Percentiles rank a stretch among this genome's conserved stretches.
Conservation (phyloP, 2,329 filamentous ascomycete genomes). For the Dactylellina cionopaga region DNA sequence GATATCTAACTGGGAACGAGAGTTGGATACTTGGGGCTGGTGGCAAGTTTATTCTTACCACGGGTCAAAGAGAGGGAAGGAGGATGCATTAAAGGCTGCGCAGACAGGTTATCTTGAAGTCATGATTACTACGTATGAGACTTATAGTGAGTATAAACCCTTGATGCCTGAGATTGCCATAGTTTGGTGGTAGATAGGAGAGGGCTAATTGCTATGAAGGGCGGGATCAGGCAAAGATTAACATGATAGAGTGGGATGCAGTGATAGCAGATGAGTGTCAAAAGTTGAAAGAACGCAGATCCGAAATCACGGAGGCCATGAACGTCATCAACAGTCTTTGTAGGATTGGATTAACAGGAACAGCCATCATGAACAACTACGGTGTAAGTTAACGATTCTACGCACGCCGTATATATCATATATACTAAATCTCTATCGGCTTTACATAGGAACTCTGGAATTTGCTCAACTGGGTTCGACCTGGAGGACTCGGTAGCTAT, state of each 20-base stretch:
- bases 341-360: constrained; percentile 90
- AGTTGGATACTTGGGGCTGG: constrained; percentile 91
- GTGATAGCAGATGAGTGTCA: constrained; percentile 96
- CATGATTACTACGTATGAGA: constrained; percentile 92
- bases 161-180: background rate
- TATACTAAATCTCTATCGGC: background rate
- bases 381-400: constrained; percentile 59
- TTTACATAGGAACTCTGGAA: constrained; percentile 83
- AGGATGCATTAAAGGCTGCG: constrained; percentile 77
- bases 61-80: constrained; percentile 71
- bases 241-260: constrained; percentile 90
- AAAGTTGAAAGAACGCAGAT: constrained; percentile 79
- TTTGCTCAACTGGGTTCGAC: constrained; percentile 93
- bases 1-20: constrained; percentile 89
- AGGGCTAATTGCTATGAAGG: constrained; percentile 9
- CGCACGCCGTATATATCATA: background rate
- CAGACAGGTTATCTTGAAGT: constrained; percentile 82
- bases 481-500: constrained; percentile 73
- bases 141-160: constrained; percentile 68
- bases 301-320: constrained; percentile 85
- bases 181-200: background rate
- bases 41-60: constrained; percentile 90
- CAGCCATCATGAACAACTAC: constrained; percentile 97
- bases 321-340: constrained; percentile 90
- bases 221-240: constrained; percentile 73